Base-by-base conservation (phyloP, 805 yeast genomes). In the Cyberlindnera amylophila region DNA sequence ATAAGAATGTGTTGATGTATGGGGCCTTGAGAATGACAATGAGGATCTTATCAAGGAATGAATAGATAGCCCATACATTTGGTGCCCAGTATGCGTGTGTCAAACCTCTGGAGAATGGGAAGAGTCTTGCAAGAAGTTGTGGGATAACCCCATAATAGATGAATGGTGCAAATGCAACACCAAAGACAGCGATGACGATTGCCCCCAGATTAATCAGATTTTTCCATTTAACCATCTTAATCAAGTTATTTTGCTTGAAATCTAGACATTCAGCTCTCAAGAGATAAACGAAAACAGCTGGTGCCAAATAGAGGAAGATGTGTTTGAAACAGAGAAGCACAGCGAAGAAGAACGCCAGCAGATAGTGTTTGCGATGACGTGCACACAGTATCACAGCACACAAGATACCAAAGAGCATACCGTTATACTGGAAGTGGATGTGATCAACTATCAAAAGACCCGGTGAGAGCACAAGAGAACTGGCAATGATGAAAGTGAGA, bases 1-100 rank as follows among this genome's bases (percentile, higher is more conserved):
- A 52, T 13, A 79, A 51, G 14, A 72, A 47, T 2, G 47, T 57
- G 11, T 76, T 70, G 40, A 79, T 63, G 44, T 75, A 42, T 16
- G 56, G 58, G 15, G 34, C 53, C 27, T 45, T 51, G 7, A 73
- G 64, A 3, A 73, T 44, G 41, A 72, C 71, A 14, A 83, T 72
- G 44, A 89, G 67, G 0, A 82, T 57, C 44, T 95, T 72, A 63
- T 93, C 99, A 12, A 73, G 46, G 50, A 86, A 83, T 2, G 97
- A 86, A 63, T 93, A 93, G 9, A 91, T 54, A 0, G 99, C 96
- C 99, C 99, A 93, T 36, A 89, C 69, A 57, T 93, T 93, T 13
- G 99, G 98, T 1, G 99, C 98, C 98, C 99, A 93, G 65, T 93
- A 93, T 0, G 98, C 96, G 64, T 93, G 99, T 4, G 97, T 93